Base-by-base conservation (phyloP, 345 rosid genomes). In the Eucalyptus victrix region DNA sequence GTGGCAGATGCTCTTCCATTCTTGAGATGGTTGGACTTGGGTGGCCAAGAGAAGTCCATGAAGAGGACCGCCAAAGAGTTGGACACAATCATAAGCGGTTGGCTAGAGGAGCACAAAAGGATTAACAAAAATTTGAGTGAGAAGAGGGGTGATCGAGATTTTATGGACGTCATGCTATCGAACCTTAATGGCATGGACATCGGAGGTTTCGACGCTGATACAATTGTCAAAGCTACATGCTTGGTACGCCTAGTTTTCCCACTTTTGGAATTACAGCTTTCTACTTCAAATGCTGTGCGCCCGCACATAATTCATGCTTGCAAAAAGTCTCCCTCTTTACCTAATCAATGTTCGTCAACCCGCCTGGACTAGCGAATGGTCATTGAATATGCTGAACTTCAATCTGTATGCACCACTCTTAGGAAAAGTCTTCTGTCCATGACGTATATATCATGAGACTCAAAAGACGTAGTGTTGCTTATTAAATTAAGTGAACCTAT, bases 21-120 rank as follows among this genome's bases (percentile, higher is more conserved):
- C 81, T 88, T 92, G 85, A 90, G 93, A 51, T 90, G 90, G 90
- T 51, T 92, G 44, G 93, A 92, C 67, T 40, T 89, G 34, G 92
- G 92, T 26, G 91, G 92, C 10, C 86, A 89, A 86, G 93, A 89
- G 90, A 90, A 90, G 65, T 72, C 58, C 28, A 92, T 90, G 92
- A 88, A 88, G 53, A 87, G 24, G 49, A 69, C 69, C 13, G 86
- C 62, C 4, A 18, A 89, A 23, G 93, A 90, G 45, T n/a, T 92
- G 88, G 90, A 92, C 67, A 4, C 7, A 15, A 23, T 90, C 19
- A 47, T 65, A 37, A 85, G 26, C 21, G 88, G 51, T 49, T 92
- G 90, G 93, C 53, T 90, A 16, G 92, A 89, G 80, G 92, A 92
- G 72, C 91, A 88, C 58, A 86, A 87, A 13, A 19, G 40, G 85